Evolutionary conservation across 2,329 filamentous ascomycete species (phyloP).

Genomic region (Hypomyces rosellus): DNA sequence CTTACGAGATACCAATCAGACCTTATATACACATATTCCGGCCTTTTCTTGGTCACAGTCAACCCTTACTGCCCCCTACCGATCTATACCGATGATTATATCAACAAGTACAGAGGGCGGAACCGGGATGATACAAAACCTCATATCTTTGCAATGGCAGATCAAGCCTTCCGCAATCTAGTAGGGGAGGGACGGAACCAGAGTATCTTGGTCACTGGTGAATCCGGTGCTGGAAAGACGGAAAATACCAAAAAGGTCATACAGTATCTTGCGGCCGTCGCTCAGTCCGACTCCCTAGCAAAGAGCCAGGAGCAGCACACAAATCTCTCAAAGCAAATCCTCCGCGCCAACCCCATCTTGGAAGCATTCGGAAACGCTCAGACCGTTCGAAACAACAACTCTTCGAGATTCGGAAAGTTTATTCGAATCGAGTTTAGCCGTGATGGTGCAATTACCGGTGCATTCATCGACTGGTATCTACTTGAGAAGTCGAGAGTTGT

Average conservation of each 20-base stretch:
- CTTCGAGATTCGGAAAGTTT: conserved; percentile 96
- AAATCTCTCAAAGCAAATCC: conserved; percentile 90
- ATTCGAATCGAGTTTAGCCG: conserved; percentile 93
- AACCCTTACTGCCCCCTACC: conserved; percentile 94
- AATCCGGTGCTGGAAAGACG: conserved; percentile 96
- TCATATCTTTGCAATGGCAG: conserved; percentile 96
- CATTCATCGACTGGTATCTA: conserved; percentile 98
- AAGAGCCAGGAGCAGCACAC: conserved; percentile 60
- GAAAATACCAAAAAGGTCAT: conserved; percentile 99
- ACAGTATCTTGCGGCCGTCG: conserved; percentile 93
- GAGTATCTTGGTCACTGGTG: conserved; percentile 94
- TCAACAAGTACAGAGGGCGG: conserved; percentile 95
- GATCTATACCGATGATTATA: conserved; percentile 93
- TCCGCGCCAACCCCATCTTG: conserved; percentile 92
- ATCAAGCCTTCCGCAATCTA: conserved; percentile 90
- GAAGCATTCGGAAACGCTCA: conserved; percentile 98
- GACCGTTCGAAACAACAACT: conserved; percentile 97
- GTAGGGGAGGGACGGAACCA: conserved; percentile 95
- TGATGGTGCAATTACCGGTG: conserved; percentile 83
- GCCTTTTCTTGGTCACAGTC: conserved; percentile 91
- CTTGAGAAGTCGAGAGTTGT: conserved; percentile 98
- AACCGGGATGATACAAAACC: conserved; percentile 91
- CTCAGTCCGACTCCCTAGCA: conserved; percentile 68
- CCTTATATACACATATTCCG: conserved; percentile 97
- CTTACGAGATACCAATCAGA: conserved; percentile 93